phyloP scores from a whole-genome alignment of 129 eudicot species.

The Erigeron canadensis region DNA sequence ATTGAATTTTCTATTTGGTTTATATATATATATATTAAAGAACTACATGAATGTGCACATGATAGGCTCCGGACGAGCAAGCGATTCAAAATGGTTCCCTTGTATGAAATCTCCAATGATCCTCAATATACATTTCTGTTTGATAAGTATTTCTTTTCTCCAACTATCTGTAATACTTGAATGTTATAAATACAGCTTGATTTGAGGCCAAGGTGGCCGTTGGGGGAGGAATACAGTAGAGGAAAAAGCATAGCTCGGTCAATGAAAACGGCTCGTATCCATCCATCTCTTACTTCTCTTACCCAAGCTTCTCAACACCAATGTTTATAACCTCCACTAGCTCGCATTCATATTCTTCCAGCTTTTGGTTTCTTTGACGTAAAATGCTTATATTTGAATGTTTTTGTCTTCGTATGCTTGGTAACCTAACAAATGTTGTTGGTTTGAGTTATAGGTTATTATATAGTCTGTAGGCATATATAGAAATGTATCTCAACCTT shows the following conservation, averaged over 20 bases:
- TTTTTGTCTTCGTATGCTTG: neutral
- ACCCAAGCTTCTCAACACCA: slow-evolving; percentile 63
- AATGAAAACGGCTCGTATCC: slow-evolving; percentile 69
- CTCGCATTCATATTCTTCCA: neutral
- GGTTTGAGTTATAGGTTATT: no score
- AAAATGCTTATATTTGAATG: neutral
- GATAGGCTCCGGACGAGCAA: no score
- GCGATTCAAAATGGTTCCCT: no score
- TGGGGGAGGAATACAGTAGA: slow-evolving; percentile 85
- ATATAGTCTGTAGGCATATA: no score
- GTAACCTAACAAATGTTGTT: neutral
- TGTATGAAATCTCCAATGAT: no score
- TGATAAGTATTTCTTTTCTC: neutral
- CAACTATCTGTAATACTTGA: neutral
- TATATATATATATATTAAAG: no score
- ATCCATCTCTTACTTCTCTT: slow-evolving; percentile 88
- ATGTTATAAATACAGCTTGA: slow-evolving; percentile 54
- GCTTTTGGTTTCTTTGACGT: neutral
- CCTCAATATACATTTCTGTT: no score
- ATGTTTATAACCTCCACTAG: slow-evolving; percentile 24
- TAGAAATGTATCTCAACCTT: no score
- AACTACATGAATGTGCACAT: no score
- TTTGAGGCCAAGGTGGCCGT: slow-evolving; percentile 97
- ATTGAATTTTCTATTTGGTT: neutral
- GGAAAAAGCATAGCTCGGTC: slow-evolving; percentile 93